Evolutionary conservation across 164 flowering plant species (phyloP).

Genomic region (grape (Vitis vinifera)): ASM3070453v1 NC_081808.1:1115001-1115500

Average conservation of each 20-base stretch:
- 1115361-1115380: too few relatives aligned
- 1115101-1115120: slow-evolving; percentile 87
- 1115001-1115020: slow-evolving; percentile 2
- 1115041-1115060: slow-evolving; percentile 2
- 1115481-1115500: neutral
- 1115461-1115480: neutral
- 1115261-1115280: too few relatives aligned
- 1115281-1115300: too few relatives aligned
- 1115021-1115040: neutral
- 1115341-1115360: too few relatives aligned
- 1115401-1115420: neutral
- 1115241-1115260: neutral
- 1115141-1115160: slow-evolving; percentile 95
- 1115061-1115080: slow-evolving; percentile 51
- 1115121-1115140: slow-evolving; percentile 99
- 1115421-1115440: neutral
- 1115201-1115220: neutral
- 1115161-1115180: slow-evolving; percentile 12
- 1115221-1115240: neutral
- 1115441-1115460: neutral
- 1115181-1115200: too few relatives aligned
- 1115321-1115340: too few relatives aligned
- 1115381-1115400: too few relatives aligned
- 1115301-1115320: too few relatives aligned
- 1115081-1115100: slow-evolving; percentile 89